Evolutionary conservation across 1,139 yeast species (phyloP).

Genomic region (Magnusiomyces clavatus): DNA sequence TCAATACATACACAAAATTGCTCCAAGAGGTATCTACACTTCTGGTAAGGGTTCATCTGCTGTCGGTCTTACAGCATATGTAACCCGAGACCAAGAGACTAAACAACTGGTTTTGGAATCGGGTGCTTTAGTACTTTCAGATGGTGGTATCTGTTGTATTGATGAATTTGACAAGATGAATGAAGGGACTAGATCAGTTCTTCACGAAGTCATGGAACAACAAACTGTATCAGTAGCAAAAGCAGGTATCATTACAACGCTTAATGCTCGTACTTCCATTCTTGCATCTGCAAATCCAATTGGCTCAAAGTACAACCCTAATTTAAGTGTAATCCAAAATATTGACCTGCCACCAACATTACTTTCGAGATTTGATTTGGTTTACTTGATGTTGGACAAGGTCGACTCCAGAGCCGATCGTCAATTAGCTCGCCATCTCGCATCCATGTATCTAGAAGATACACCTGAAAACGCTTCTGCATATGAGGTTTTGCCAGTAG

Average conservation of each 20-base stretch:
- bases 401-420: slow-evolving; percentile 84
- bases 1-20: slow-evolving; percentile 92
- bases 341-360: slow-evolving; percentile 96
- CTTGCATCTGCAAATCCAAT: slow-evolving; percentile 98
- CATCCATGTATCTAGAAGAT: slow-evolving; percentile 88
- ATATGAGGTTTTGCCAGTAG: slow-evolving; percentile 70
- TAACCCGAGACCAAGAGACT: slow-evolving; percentile 90
- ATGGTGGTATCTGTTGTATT: slow-evolving; percentile 97
- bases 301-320: slow-evolving; percentile 88
- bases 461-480: slow-evolving; percentile 63
- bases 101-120: slow-evolving; percentile 87
- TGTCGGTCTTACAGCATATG: slow-evolving; percentile 95
- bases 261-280: slow-evolving; percentile 92
- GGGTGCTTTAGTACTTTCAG: slow-evolving; percentile 94
- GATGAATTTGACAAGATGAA: slow-evolving; percentile 98
- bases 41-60: slow-evolving; percentile 99
- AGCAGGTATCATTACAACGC: slow-evolving; percentile 94
- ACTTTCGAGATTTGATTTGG: slow-evolving; percentile 88
- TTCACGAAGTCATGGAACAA: slow-evolving; percentile 99
- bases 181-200: slow-evolving; percentile 86
- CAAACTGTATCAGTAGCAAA: slow-evolving; percentile 97
- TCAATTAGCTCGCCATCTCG: slow-evolving; percentile 80
- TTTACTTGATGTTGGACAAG: slow-evolving; percentile 82
- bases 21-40: slow-evolving; percentile 96
- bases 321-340: slow-evolving; percentile 86